A percentile compares a stretch with the other conserved stretches of the same genome.
phyloP scores from a whole-genome alignment of 2,329 filamentous ascomycete species.

The Magnaporthiopsis incrustans region DNA sequence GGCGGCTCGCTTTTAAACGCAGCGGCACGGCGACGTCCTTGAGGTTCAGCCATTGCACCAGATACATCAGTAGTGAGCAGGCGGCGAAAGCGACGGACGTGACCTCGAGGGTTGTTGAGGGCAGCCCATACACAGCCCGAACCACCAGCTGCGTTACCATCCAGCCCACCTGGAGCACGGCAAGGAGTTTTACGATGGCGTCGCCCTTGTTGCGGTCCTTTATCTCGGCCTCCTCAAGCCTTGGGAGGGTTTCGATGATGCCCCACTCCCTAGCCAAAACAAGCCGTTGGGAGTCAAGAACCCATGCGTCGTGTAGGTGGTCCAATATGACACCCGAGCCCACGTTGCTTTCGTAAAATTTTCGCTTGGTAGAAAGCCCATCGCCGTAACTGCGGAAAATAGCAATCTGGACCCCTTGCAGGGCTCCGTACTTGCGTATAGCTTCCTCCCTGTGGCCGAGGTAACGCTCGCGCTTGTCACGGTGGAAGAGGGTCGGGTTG shows the following conservation, averaged over 20 bases:
- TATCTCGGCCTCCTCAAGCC: not conserved
- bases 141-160: not conserved
- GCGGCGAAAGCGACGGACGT: not conserved
- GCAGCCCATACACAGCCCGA: not conserved
- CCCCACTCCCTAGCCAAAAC: not conserved
- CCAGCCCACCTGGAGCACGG: not conserved
- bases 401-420: too few relatives aligned
- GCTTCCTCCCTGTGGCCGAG: too few relatives aligned
- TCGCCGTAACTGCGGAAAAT: too few relatives aligned
- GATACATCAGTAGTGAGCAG: not conserved
- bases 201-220: not conserved
- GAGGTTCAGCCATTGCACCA: slow-evolving; percentile 13
- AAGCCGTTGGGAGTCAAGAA: not conserved
- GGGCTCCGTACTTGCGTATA: too few relatives aligned
- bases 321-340: too few relatives aligned
- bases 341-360: too few relatives aligned
- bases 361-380: too few relatives aligned
- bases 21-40: not conserved
- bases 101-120: not conserved
- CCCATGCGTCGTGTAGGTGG: not conserved
- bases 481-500: too few relatives aligned
- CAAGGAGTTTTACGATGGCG: not conserved
- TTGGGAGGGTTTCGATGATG: not conserved
- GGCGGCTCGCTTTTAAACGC: too few relatives aligned
- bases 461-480: too few relatives aligned